Evolutionary conservation across 2,329 filamentous ascomycete genomes (phyloP), one percentile per base, ranked within the genome.

Genomic region (Cercospora canescens): DNA sequence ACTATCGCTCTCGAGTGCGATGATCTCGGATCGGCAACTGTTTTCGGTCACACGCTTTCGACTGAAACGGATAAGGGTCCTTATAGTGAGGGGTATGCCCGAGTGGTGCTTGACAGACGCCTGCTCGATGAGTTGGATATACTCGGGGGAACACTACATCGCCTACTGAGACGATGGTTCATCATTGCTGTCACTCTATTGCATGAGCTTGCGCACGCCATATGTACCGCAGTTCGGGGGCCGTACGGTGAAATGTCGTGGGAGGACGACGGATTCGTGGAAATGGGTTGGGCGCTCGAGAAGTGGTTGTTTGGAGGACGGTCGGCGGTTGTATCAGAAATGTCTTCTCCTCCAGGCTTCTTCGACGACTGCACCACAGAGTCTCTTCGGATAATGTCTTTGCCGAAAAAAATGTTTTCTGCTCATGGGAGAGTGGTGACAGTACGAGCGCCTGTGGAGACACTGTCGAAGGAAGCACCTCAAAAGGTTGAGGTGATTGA

Each of bases 151-250:
- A 32, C 16, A n/a, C 18, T 16, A 35, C 30, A 35, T n/a, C 18
- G 16, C 2, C 28, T 62, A 16, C 21, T 54, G 45, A 45, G 60
- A 28, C 28, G 63, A 18, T 41, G 50, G 50, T 50, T 65, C 58
- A 48, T 45, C 6, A 16, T 62, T 9, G 63, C 58, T 4, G 16
- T 48, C n/a, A 62, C 34, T 7, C 21, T 65, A 16, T 32, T 65
- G 21, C 63, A 65, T 14, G 63, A 65, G 34, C 35, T 65, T 26
- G 58, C 63, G 21, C 63, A 65, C 41, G 59, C 63, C 9, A 21
- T 62, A 4, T 41, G 32, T 48, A 28, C 26, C 4, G 58, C 59
- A 11, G 16, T 7, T 5, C 21, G 57, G 5, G 54, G 32, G 2
- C 21, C 18, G 5, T 2, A 7, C 2, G 28, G 26, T 4, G 63